These are phyloP conservation scores for Phytophthora crassamura DNA, from an alignment of 352 stramenopile genomes.

Conservation along the genomic window DNA sequence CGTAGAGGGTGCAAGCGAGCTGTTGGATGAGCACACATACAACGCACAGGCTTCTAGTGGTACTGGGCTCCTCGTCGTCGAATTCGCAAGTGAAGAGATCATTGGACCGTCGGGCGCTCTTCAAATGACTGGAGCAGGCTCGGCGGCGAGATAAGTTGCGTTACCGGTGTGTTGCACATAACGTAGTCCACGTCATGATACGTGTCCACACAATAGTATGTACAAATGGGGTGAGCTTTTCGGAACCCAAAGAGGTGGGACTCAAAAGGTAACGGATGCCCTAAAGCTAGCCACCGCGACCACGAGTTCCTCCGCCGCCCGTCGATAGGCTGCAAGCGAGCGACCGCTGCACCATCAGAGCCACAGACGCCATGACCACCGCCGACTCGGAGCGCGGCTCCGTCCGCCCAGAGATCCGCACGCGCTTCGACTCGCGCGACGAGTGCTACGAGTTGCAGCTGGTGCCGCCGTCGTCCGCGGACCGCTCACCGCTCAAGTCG, in stretches of 20 bases:
- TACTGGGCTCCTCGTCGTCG: slow-evolving; percentile 9
- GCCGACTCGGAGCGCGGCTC: slow-evolving; percentile 16
- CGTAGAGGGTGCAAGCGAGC: slow-evolving; percentile 47
- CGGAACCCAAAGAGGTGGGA: too few species aligned
- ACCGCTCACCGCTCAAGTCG: slow-evolving; percentile 77
- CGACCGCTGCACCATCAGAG: background rate
- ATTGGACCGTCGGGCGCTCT: background rate
- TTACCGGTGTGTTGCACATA: too few species aligned
- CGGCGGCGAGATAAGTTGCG: too few species aligned
- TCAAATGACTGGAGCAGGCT: slow-evolving; percentile 42
- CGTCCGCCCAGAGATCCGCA: slow-evolving; percentile 45
- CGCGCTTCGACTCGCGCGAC: slow-evolving; percentile 69
- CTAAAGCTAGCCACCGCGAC: too few species aligned
- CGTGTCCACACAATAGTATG: too few species aligned
- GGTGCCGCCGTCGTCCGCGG: slow-evolving; percentile 73
- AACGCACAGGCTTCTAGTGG: background rate
- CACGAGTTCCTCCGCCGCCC: slow-evolving; percentile 2
- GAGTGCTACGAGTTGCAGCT: slow-evolving; percentile 61
- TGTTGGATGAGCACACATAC: slow-evolving; percentile 74
- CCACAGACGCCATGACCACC: slow-evolving; percentile 17
- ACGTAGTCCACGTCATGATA: too few species aligned
- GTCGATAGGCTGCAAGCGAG: slow-evolving; percentile 6
- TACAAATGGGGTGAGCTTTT: too few species aligned
- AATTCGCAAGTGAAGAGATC: slow-evolving; percentile 25
- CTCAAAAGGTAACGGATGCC: too few species aligned